These are phyloP conservation scores for Aspergillus awamori DNA, from an alignment of 2,329 filamentous ascomycete genomes.

Conservation along the genomic window DNA sequence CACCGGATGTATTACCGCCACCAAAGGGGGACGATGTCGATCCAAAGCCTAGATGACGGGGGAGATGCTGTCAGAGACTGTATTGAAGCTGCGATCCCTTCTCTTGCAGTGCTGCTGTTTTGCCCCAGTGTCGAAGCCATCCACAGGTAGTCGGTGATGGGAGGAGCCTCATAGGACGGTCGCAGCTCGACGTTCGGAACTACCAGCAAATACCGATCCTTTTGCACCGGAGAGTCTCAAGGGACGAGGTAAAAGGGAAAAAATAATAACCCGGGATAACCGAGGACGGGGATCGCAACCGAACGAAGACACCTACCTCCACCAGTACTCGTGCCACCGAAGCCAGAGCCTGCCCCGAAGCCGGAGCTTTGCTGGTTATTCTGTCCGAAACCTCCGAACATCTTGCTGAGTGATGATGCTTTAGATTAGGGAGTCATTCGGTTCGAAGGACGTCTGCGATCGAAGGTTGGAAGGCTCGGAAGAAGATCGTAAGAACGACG, in stretches of 20 bases:
- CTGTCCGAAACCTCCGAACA: conserved; percentile 60
- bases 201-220: conserved; percentile 25
- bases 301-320: conserved; percentile 40
- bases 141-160: conserved; percentile 25
- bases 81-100: conserved; percentile 37
- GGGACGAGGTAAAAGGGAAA: conserved; percentile 13
- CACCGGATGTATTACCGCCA: conserved; percentile 34
- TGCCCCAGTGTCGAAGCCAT: conserved; percentile 31
- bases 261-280: conserved; percentile 13
- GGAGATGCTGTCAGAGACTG: conserved; percentile 44
- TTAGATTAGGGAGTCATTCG: conserved; percentile 35
- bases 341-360: conserved; percentile 43
- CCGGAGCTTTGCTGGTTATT: conserved; percentile 54
- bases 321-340: conserved; percentile 37
- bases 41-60: conserved; percentile 46
- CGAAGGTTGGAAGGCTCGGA: not conserved
- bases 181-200: conserved; percentile 36
- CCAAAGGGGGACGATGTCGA: conserved; percentile 43
- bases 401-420: conserved; percentile 32
- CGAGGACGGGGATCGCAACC: conserved; percentile 2
- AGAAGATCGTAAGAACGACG: not conserved
- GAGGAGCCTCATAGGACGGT: conserved; percentile 27
- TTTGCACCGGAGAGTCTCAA: conserved; percentile 10
- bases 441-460: conserved; percentile 19
- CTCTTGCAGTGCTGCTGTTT: conserved; percentile 32